These are phyloP conservation scores for Umbilicus rupestris DNA, from an alignment of 164 flowering plant species.

Conservation along the genomic window DNA sequence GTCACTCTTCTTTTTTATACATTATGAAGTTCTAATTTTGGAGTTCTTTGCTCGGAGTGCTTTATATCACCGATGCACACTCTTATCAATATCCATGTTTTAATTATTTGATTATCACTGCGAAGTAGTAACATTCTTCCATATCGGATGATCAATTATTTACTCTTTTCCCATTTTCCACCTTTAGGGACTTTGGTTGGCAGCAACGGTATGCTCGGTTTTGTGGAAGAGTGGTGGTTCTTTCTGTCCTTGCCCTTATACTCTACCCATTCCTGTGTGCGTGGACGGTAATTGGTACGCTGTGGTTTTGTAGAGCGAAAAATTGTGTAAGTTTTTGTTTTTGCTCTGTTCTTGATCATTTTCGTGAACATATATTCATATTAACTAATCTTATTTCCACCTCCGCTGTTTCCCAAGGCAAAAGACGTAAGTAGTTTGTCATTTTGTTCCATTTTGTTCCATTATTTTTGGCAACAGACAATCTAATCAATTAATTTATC, in stretches of 20 bases:
- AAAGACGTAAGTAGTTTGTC: not conserved
- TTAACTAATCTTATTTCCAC: not conserved
- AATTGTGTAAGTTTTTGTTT: conserved; percentile 59
- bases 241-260: conserved; percentile 60
- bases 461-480: not conserved
- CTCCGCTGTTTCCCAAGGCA: not conserved
- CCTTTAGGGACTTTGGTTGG: conserved; percentile 83
- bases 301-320: conserved; percentile 86
- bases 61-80: not conserved
- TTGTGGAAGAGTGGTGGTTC: conserved; percentile 83
- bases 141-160: not conserved
- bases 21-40: conserved; percentile 5
- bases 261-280: conserved; percentile 94
- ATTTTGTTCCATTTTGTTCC: not conserved
- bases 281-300: conserved; percentile 87
- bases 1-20: conserved; percentile 13
- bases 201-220: conserved; percentile 90
- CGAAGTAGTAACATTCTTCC: not conserved
- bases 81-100: not conserved
- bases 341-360: not conserved
- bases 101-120: not conserved
- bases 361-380: not conserved
- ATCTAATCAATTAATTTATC: not conserved
- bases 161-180: not conserved
- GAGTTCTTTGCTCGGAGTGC: not conserved